These are phyloP conservation scores for Gilbertella persicaria DNA, from an alignment of 371 early-diverging fungal genomes.

Conservation along the genomic window DNA sequence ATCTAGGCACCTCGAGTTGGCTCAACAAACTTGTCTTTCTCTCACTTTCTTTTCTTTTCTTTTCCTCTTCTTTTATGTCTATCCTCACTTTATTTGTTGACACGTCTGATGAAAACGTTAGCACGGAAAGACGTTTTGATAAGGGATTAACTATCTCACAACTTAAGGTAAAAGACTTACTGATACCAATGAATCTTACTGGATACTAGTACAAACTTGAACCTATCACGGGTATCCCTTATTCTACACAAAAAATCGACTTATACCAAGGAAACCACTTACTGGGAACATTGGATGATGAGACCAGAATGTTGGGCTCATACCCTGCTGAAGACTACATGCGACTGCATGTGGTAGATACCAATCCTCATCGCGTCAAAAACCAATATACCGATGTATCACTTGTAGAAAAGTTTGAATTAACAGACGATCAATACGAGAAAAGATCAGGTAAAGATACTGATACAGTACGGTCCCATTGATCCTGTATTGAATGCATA, in stretches of 20 bases:
- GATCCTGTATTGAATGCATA: slow-evolving; percentile 10
- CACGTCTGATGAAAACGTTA: slow-evolving; percentile 59
- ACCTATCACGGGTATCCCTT: slow-evolving; percentile 90
- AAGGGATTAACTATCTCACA: slow-evolving; percentile 69
- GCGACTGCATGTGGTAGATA: slow-evolving; percentile 68
- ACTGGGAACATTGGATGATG: slow-evolving; percentile 68
- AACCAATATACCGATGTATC: slow-evolving; percentile 86
- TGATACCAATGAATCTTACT: too few species aligned
- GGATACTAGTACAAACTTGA: slow-evolving; percentile 82
- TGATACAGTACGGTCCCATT: neutral
- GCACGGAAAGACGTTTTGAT: slow-evolving; percentile 80
- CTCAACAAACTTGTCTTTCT: neutral
- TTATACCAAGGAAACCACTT: slow-evolving; percentile 62
- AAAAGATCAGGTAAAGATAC: slow-evolving; percentile 58
- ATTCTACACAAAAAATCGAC: slow-evolving; percentile 63
- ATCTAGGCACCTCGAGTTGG: too few species aligned
- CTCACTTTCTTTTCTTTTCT: neutral
- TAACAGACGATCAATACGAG: slow-evolving; percentile 85
- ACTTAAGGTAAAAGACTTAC: slow-evolving; percentile 75
- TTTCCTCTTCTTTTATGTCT: slow-evolving; percentile 39
- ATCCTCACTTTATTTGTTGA: slow-evolving; percentile 78
- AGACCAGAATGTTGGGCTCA: slow-evolving; percentile 77
- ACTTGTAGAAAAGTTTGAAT: slow-evolving; percentile 90
- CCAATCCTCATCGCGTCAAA: slow-evolving; percentile 67
- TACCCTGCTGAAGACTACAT: slow-evolving; percentile 86